These are phyloP conservation scores for Wickerhamiella infanticola DNA, from an alignment of 1,139 yeast genomes.

Conservation along the genomic window DNA sequence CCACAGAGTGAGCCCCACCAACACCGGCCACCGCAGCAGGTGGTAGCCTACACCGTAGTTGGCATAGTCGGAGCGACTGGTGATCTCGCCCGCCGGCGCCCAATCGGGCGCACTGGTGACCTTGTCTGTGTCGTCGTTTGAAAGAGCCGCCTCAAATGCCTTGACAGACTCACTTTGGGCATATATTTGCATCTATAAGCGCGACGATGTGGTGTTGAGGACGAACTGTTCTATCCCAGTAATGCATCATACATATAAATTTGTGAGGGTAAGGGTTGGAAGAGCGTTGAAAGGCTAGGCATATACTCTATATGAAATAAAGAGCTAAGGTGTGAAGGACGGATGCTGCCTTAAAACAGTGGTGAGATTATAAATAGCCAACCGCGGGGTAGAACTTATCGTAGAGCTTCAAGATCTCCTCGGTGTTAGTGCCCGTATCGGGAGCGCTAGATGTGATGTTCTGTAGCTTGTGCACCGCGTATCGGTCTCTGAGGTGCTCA, in stretches of 20 bases:
- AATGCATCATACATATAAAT: no score
- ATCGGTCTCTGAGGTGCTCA: neutral
- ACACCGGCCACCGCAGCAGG: conserved; percentile 50
- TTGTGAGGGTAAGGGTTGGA: no score
- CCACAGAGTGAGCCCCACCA: conserved; percentile 40
- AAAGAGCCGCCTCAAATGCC: conserved; percentile 10
- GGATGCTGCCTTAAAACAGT: no score
- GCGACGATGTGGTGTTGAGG: neutral
- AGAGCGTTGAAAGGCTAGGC: neutral
- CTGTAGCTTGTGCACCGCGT: neutral
- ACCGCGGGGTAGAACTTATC: neutral
- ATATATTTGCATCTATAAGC: neutral
- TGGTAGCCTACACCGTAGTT: conserved; percentile 33
- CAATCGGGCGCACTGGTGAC: conserved; percentile 11
- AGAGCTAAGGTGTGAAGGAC: neutral
- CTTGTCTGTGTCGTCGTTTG: conserved; percentile 4
- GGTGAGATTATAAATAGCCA: neutral
- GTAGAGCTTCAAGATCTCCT: neutral
- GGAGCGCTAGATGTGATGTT: neutral
- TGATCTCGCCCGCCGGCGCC: conserved; percentile 9
- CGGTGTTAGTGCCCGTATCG: neutral
- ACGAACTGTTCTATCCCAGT: no score
- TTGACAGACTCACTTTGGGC: neutral
- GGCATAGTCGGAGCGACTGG: conserved; percentile 8
- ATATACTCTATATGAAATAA: neutral